Base-by-base conservation (phyloP, 257 asterid genomes). In the Lantana camara region DNA sequence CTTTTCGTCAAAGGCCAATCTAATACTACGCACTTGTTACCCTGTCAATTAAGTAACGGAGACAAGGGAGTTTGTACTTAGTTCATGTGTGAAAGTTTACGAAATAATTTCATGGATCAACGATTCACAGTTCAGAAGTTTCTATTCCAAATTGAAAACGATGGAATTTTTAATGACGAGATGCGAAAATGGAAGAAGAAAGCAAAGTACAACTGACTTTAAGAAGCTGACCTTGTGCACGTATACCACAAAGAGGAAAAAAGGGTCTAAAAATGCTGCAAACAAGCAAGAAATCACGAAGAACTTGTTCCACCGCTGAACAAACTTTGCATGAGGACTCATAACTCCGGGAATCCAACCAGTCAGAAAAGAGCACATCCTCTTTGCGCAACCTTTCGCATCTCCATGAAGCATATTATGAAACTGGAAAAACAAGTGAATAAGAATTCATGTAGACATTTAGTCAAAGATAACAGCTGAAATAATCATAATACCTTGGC, bases 301-400 rank as follows among this genome's bases (percentile, higher is more conserved):
- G 82, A 90, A 90, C 74, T 82, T 65, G 84, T 83, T 85, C 97
- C 95, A 88, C 72, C 68, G 74, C 75, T 90, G 97, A 66, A 90
- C 83, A 57, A 41, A 56, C 74, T 74, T 73, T 0, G 81, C 44
- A 54, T 88, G 96, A 70, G 93, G 96, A 79, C 85, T 85, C 91
- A 88, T 88, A 70, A 90, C 84, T 34, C 86, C 78, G 9, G 90
- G 90, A 69, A 85, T 74, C 76, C 53, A 85, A 13, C 66, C 71
- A 52, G n/a, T 41, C 59, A 82, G 21, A 65, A 41, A 77, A 11
- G 87, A 70, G 40, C 68, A 72, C 37, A 74, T 71, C 71, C 83
- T 89, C 76, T 72, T 83, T 9, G 89, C 90, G 90, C 95, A 88
- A 34, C 97, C 86, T 79, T 82, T 85, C 41, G 93, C 89, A 66